Evolutionary conservation across 2,329 filamentous ascomycete species (phyloP).

Genomic region (Purpureocillium lavendulum): DNA sequence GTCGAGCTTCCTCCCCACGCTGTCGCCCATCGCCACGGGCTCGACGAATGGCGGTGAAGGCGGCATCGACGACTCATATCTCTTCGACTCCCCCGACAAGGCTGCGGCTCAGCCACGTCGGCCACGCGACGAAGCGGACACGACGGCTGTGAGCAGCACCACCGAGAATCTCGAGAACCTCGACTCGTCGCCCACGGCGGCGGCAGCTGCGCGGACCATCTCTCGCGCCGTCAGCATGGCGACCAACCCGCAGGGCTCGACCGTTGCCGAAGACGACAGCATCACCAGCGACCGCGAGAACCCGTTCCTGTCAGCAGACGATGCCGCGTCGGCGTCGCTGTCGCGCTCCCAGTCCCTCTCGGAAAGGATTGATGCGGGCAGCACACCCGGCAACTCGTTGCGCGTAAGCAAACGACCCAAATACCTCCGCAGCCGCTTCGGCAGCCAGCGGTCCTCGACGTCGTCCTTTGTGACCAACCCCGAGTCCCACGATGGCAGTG

Average conservation of each 20-base stretch:
- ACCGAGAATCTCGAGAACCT: slow-evolving; percentile 45
- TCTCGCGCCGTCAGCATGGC: slow-evolving; percentile 43
- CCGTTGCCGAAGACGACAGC: slow-evolving; percentile 8
- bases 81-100: slow-evolving; percentile 41
- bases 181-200: slow-evolving; percentile 48
- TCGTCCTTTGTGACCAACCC: slow-evolving; percentile 49
- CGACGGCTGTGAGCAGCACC: slow-evolving; percentile 27
- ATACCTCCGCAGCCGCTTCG: slow-evolving; percentile 48
- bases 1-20: slow-evolving; percentile 53
- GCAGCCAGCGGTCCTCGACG: slow-evolving; percentile 51
- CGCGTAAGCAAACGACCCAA: slow-evolving; percentile 39
- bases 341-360: slow-evolving; percentile 20
- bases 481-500: slow-evolving; percentile 56
- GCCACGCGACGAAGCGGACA: slow-evolving; percentile 9
- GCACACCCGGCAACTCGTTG: slow-evolving; percentile 37
- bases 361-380: slow-evolving; percentile 33
- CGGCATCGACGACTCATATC: slow-evolving; percentile 49
- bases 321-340: too few relatives aligned
- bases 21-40: slow-evolving; percentile 46
- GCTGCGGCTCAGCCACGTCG: slow-evolving; percentile 15
- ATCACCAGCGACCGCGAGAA: too few relatives aligned
- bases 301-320: too few relatives aligned
- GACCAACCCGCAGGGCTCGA: too few relatives aligned
- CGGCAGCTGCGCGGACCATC: slow-evolving; percentile 43
- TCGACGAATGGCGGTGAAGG: slow-evolving; percentile 24